Evolutionary conservation across 169 alveolate species (phyloP).

Genomic region (Besnoitia besnoiti): DNA sequence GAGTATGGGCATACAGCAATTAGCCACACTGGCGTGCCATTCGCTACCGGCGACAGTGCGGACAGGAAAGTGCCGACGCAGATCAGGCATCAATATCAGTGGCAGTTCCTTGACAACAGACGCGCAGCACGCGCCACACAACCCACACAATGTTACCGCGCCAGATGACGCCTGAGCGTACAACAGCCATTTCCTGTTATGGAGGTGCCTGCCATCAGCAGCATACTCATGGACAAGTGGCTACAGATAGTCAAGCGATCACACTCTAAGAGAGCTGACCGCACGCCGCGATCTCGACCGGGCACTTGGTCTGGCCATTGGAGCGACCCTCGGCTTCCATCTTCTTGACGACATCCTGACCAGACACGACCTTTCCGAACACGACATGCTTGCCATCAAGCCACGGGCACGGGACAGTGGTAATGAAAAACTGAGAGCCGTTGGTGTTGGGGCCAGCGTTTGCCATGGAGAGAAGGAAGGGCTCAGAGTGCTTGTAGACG

Average conservation of each 20-base stretch:
- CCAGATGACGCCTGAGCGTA: not conserved
- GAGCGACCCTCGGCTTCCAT: conserved; percentile 88
- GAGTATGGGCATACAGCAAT: too few species aligned
- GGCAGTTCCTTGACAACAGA: conserved; percentile 3
- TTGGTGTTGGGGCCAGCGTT: conserved; percentile 98
- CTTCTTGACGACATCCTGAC: conserved; percentile 91
- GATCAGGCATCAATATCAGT: too few species aligned
- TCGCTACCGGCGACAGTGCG: too few species aligned
- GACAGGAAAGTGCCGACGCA: too few species aligned
- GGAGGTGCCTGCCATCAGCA: not conserved
- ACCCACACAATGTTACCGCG: not conserved
- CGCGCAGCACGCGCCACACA: conserved; percentile 5
- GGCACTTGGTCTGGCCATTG: conserved; percentile 70
- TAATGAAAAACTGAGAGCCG: conserved; percentile 97
- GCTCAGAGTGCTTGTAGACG: conserved; percentile 89
- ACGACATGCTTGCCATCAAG: conserved; percentile 97
- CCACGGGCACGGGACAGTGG: conserved; percentile 97
- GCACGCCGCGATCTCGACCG: conserved; percentile 92
- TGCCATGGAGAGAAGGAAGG: conserved; percentile 97
- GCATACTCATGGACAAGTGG: not conserved
- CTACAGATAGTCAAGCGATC: not conserved
- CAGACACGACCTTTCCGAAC: conserved; percentile 94
- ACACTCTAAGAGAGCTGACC: conserved; percentile 80
- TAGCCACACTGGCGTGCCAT: too few species aligned
- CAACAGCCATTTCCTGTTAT: not conserved